These are phyloP conservation scores for Claviceps fusiformis DNA, from an alignment of 2,329 filamentous ascomycete genomes.

Conservation along the genomic window DNA sequence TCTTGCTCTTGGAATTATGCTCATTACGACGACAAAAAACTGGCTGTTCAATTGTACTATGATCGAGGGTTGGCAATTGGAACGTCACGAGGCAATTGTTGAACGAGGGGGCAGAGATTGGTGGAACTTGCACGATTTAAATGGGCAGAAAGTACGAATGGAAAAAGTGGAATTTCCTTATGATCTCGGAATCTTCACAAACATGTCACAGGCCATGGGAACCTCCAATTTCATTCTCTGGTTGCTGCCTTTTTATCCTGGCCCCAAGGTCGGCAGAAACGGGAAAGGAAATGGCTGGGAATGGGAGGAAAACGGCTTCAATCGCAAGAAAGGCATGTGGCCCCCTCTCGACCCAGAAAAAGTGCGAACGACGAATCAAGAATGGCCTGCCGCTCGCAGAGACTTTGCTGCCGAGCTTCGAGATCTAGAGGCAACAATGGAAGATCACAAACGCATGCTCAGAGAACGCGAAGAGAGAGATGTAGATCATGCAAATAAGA, in stretches of 20 bases:
- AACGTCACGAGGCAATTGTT: constrained; percentile 46
- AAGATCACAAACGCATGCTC: constrained; percentile 37
- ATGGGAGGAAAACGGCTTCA: constrained; percentile 68
- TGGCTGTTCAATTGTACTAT: constrained; percentile 61
- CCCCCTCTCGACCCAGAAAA: constrained; percentile 52
- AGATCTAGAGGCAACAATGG: constrained; percentile 23
- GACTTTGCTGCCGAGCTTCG: constrained; percentile 20
- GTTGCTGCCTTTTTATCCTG: constrained; percentile 53
- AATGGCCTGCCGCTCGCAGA: constrained; percentile 26
- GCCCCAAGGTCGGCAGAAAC: constrained; percentile 27
- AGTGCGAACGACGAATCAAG: constrained; percentile 27
- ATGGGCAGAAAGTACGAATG: constrained; percentile 32
- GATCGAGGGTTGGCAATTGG: constrained; percentile 67
- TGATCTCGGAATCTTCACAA: constrained; percentile 61
- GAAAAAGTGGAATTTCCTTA: constrained; percentile 67
- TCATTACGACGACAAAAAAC: constrained; percentile 46
- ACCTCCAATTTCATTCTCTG: constrained; percentile 50
- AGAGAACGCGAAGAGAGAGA: constrained; percentile 35
- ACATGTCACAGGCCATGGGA: constrained; percentile 66
- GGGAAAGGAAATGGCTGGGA: constrained; percentile 36
- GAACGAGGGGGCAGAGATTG: constrained; percentile 31
- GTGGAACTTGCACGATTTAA: constrained; percentile 25
- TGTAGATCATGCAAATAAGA: constrained; percentile 26
- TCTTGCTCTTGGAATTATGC: constrained; percentile 50
- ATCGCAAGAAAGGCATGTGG: constrained; percentile 48